Percentiles rank a stretch among this genome's conserved stretches.
Conservation (phyloP, 2,329 filamentous ascomycete species). For the Spiromastix sp. region DNA sequence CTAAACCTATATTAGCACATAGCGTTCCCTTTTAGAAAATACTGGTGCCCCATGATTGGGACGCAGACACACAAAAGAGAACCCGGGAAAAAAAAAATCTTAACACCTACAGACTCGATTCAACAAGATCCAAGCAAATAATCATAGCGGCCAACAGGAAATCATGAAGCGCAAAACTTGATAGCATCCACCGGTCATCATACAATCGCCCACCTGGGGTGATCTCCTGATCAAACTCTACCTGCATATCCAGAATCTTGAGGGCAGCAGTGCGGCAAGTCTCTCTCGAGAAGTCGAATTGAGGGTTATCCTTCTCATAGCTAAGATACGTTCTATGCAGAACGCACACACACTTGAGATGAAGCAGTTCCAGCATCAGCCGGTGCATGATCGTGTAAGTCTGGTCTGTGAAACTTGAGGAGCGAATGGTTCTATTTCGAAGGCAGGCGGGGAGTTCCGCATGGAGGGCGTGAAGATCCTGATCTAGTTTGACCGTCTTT, state of each 20-base stretch:
- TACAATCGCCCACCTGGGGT: slow-evolving; percentile 45
- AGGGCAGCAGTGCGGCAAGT: slow-evolving; percentile 79
- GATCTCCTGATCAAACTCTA: slow-evolving; percentile 53
- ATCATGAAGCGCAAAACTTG: slow-evolving; percentile 49
- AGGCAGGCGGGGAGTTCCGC: too few species aligned
- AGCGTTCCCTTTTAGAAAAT: too few species aligned
- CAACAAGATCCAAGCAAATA: slow-evolving; percentile 40
- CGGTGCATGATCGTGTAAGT: slow-evolving; percentile 42
- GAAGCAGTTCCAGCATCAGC: slow-evolving; percentile 36
- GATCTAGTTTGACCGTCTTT: too few species aligned
- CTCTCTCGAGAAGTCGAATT: slow-evolving; percentile 73
- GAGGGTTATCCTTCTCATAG: slow-evolving; percentile 62
- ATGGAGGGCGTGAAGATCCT: too few species aligned
- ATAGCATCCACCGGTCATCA: slow-evolving; percentile 47
- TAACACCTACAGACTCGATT: too few species aligned
- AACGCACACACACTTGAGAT: slow-evolving; percentile 77
- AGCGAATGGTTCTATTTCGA: too few species aligned
- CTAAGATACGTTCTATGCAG: slow-evolving; percentile 79
- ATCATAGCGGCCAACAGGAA: slow-evolving; percentile 53
- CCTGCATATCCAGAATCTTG: slow-evolving; percentile 67
- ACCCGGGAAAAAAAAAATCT: too few species aligned
- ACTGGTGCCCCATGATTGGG: too few species aligned
- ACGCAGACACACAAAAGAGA: too few species aligned
- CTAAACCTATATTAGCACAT: too few species aligned
- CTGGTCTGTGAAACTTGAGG: slow-evolving; percentile 41